Base-by-base conservation (phyloP, 129 eudicot genomes). In the Flaveria sonorensis region DNA sequence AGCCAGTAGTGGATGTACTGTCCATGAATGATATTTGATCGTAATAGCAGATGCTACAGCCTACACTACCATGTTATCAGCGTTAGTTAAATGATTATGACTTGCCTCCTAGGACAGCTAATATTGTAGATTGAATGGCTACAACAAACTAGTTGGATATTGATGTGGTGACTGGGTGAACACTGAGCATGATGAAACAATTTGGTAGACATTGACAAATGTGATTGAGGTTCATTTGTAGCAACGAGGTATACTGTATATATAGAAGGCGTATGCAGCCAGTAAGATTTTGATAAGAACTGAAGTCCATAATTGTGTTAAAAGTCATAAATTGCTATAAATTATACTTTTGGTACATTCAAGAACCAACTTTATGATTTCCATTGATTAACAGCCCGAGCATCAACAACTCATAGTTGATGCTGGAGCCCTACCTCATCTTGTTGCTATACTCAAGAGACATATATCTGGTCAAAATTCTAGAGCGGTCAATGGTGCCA, bases 341-440 rank as follows among this genome's bases (percentile, higher is more conserved):
- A 30, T 39, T 36, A 40, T 51, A 76, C 36, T 51, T 19, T 21
- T 7, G 42, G 48, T 28, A 57, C 32, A 59, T 63, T 63, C 66
- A 43, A 8, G 18, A 42, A 70, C 70, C 16, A 10, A 20, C 39
- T 60, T 60, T 26, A 20, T 63, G 43, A 8, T 61, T 13, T 73
- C 7, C 46, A 14, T 57, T 74, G 40, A 65, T 65, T 64, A 43
- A 67, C 90, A 93, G 98, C 96, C 96, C 7, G 98, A 93, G 82
- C 88, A 91, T 81, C 98, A 94, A 70, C 93, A 91, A 65, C 86
- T 72, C 36, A 89, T 94, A 77, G 96, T 89, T 74, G 98, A 94
- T 83, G 92, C 96, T 71, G 98, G 98, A 83, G 98, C 98, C 45
- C 76, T 91, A 60, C 89, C 97, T 55, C 92, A 57, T 83, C 92